Evolutionary conservation across 495 filamentous ascomycete genomes (phyloP).

Genomic region (Lasiosphaeria hispida): DNA sequence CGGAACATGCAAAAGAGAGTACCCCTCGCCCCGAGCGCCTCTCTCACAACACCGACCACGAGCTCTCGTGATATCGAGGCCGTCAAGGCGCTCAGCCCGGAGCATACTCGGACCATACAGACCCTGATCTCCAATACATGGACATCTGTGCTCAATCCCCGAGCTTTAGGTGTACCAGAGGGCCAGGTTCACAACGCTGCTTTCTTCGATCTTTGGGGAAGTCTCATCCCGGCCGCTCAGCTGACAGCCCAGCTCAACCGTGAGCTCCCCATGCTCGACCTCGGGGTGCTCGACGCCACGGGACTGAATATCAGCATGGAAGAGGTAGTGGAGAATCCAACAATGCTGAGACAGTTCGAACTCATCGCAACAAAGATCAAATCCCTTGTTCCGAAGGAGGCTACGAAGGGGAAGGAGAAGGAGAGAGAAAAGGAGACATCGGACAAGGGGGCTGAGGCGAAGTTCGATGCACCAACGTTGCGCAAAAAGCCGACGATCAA

Average conservation of each 20-base stretch:
- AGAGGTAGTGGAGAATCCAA: constrained; percentile 47
- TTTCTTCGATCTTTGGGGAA: constrained; percentile 51
- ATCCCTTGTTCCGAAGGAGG: constrained; percentile 15
- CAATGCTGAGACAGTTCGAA: constrained; percentile 49
- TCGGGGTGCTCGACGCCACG: constrained; percentile 18
- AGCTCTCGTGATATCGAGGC: constrained; percentile 17
- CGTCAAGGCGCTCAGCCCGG: constrained; percentile 19
- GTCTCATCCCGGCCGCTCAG: constrained; percentile 44
- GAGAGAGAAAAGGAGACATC: constrained; percentile 18
- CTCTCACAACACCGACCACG: constrained; percentile 20
- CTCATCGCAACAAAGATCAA: constrained; percentile 43
- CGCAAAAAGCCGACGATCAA: constrained; percentile 31
- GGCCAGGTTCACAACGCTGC: constrained; percentile 42
- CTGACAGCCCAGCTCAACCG: constrained; percentile 42
- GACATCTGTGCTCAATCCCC: constrained; percentile 40
- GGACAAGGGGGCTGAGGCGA: constrained; percentile 14
- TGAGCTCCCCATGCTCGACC: constrained; percentile 30
- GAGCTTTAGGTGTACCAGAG: constrained; percentile 40
- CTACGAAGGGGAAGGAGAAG: constrained; percentile 21
- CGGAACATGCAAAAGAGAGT: constrained; percentile 34
- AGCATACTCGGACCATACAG: constrained; percentile 34
- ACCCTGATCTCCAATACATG: constrained; percentile 38
- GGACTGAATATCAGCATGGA: constrained; percentile 40
- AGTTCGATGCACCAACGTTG: background rate
- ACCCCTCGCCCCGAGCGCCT: constrained; percentile 30